Base-by-base conservation (phyloP, 2,329 filamentous ascomycete species). In the Botryotinia globosa region DNA sequence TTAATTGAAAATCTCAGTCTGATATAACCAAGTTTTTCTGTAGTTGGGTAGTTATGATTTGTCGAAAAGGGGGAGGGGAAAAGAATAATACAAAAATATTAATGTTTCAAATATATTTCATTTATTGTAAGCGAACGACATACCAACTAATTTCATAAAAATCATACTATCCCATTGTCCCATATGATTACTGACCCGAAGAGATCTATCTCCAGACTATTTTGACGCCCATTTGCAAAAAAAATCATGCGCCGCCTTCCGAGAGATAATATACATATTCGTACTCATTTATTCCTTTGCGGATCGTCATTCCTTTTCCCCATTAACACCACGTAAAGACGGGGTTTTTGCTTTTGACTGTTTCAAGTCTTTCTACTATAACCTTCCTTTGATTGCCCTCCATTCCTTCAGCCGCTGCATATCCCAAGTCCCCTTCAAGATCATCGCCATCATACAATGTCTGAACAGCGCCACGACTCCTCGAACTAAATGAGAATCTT, bases 311-410 rank as follows among this genome's bases (percentile, higher is more conserved):
- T 72, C 64, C 39, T 29, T 61, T 42, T 64, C n/a, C 69, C 44
- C 39, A 73, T 84, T 84, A 98, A 85, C 96, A 99, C 93, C 96
- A 99, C 62, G 93, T 97, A 83, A 99, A 99, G 45, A 99, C 94
- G 2, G 96, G 96, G 80, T 97, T 97, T 81, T 92, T 92, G 80
- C 91, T 93, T 86, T 98, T 98, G 75, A 99, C 96, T 74, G 95
- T 92, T 85, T 99, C 96, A 73, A 99, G 84, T 75, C 96, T 87
- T 85, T 99, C 96, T 65, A 99, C 94, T 85, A 99, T 98, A 65
- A 99, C 96, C 83, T 96, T 97, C 78, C 94, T 89, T 81, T 92
- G 90, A 79, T 94, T 93, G 20, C 93, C 93, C 82, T 98, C 96
- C 89, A 97, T 94, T 39, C 94, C 96, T 81, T 95, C 93, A 0